Evolutionary conservation across 495 filamentous ascomycete genomes (phyloP), one percentile per base, ranked within the genome.

Genomic region (Entonaema liquescens): DNA sequence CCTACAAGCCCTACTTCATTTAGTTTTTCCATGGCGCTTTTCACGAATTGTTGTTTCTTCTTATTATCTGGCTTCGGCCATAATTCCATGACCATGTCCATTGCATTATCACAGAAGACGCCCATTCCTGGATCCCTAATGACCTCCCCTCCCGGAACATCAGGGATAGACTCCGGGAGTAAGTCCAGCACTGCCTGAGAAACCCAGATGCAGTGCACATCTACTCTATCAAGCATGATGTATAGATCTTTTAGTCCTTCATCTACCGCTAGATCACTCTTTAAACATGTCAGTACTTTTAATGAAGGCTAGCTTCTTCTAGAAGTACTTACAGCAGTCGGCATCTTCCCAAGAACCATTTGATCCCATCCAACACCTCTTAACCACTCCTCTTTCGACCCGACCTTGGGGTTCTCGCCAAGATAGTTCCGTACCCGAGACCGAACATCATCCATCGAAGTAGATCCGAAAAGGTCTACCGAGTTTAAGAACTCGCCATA

Each of bases 51-150:
- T 26, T 74, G 78, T 61, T 86, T 89, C 62, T 81, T 79, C 13
- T 77, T 79, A 4, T 67, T 70, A 44, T 79, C 79, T 1, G 87
- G 88, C 59, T 81, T 83, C 1, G 87, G 87, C 81, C 86, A 89
- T 13, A 86, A 57, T 9, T 78, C 74, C 50, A 79, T 77, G 17
- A 89, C 82, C 23, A 89, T 77, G 57, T 89, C 88, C 83, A 90
- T 89, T 2, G 88, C 87, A 74, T 90, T 90, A 72, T 91, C 89
- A 70, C 89, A 91, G 73, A 90, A 90, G 9, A 91, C 88, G n/a
- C 89, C 89, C 71, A 79, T 80, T 1, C 88, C 87, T 0, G 88
- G 88, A 3, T 80, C 72, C 15, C 80, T 79, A 9, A 87, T 74
- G 17, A 90, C 81, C 49, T 89, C 85, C 0, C 89, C 89, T 1